Base-by-base conservation (phyloP, 106 monocot species). In the Allium cepa region DNA sequence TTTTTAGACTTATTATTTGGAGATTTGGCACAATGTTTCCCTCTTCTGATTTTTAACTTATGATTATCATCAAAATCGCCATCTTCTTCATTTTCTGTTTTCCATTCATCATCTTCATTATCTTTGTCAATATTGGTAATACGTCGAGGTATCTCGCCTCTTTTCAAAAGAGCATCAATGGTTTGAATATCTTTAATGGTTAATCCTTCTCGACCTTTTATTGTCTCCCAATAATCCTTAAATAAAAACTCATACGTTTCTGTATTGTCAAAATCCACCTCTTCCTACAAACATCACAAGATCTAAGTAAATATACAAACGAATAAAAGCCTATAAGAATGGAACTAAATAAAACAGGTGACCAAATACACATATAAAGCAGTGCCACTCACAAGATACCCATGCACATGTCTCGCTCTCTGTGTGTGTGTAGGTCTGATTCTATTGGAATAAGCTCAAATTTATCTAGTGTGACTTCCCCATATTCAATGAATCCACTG, bases 161-260 rank as follows among this genome's bases (percentile, higher is more conserved):
- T 77, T 68, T 82, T 84, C 48, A 86, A 60, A 66, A 76, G 70
- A 11, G 72, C 69, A 67, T 71, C 64, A 14, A 84, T 91, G 52
- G 57, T 57, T 50, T 71, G 73, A 63, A 97, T 67, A 60, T 92
- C 84, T 49, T 65, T 59, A 16, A 85, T 27, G 49, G 85, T 73
- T 46, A 99, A 27, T 28, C 68, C 66, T 80, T 90, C 93, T 52
- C 72, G 17, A 11, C 85, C 81, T 49, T 99, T 99, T 5, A 99
- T 57, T 53, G 77, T 71, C 13, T 62, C 68, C 99, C 97, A 99
- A 67, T 99, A 99, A 61, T 90, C 92, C 52, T 82, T 90, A 50
- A 99, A 99, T 47, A 92, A 67, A 71, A 75, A 78, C 56, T 87
- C 86, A 49, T 69, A 75, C 1, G 85, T 79, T 17, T 79, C 80